Conservation (phyloP, 805 yeast species). For the Isabelozyma gotoi region DNA sequence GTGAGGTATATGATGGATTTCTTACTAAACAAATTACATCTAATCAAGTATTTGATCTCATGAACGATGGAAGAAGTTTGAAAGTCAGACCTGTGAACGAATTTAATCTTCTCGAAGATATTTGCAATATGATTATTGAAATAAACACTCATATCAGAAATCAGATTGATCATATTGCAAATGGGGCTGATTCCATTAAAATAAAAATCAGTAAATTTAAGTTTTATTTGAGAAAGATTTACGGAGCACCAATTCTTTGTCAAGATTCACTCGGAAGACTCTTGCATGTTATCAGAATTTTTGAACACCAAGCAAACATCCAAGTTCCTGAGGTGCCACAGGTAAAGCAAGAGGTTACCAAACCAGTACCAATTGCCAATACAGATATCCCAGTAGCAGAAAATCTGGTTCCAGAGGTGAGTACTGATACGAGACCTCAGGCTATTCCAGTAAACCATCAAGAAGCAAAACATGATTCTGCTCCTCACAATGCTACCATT, state of each 20-base stretch:
- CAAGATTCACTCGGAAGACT: slow-evolving; percentile 17
- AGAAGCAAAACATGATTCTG: too few relatives aligned
- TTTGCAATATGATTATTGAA: slow-evolving; percentile 10
- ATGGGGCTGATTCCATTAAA: slow-evolving; percentile 3
- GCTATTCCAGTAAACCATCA: too few relatives aligned
- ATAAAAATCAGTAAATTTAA: slow-evolving; percentile 20
- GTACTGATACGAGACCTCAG: too few relatives aligned
- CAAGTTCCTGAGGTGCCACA: not conserved
- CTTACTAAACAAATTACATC: slow-evolving; percentile 13
- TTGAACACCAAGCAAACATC: not conserved
- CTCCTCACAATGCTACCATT: too few relatives aligned
- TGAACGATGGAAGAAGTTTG: slow-evolving; percentile 12
- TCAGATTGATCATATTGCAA: slow-evolving; percentile 13
- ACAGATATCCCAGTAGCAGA: too few relatives aligned
- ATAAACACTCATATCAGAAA: slow-evolving; percentile 5
- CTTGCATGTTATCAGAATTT: not conserved
- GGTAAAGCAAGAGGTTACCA: not conserved
- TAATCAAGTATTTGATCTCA: slow-evolving; percentile 9
- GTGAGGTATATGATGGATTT: slow-evolving; percentile 11
- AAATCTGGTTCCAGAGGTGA: too few relatives aligned
- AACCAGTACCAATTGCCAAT: not conserved
- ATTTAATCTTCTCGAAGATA: slow-evolving; percentile 13
- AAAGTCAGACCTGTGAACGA: slow-evolving; percentile 22
- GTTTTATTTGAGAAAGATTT: slow-evolving; percentile 26
- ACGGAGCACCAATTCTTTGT: slow-evolving; percentile 27